phyloP scores from a whole-genome alignment of 2,329 filamentous ascomycete genomes.

The Clarireedia paspali region DNA sequence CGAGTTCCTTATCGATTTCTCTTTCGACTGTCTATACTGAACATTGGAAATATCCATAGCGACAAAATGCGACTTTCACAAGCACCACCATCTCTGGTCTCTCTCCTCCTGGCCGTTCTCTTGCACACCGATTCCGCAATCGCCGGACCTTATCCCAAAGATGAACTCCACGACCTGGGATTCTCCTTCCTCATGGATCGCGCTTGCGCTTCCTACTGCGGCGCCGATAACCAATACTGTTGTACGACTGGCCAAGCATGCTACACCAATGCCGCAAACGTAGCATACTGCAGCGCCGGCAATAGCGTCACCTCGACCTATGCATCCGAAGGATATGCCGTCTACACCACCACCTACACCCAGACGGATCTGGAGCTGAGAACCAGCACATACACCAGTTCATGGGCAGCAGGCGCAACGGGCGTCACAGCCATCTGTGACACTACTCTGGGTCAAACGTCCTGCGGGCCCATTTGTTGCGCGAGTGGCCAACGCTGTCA shows the following conservation, averaged over 20 bases:
- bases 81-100: constrained; percentile 25
- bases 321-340: constrained; percentile 21
- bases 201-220: constrained; percentile 45
- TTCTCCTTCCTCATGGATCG: constrained; percentile 44
- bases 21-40: neutral
- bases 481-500: constrained; percentile 61
- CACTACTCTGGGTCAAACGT: constrained; percentile 45
- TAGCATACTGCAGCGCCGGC: constrained; percentile 41
- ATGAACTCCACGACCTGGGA: constrained; percentile 39
- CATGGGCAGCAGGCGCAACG: constrained; percentile 11
- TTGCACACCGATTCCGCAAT: constrained; percentile 29
- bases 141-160: constrained; percentile 44
- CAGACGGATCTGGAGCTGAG: constrained; percentile 44
- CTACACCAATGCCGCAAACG: constrained; percentile 39
- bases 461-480: constrained; percentile 66
- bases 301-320: constrained; percentile 16
- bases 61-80: constrained; percentile 32
- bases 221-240: constrained; percentile 47
- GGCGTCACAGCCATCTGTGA: constrained; percentile 38
- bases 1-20: neutral
- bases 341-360: constrained; percentile 45
- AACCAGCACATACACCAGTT: constrained; percentile 39
- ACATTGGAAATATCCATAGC: neutral
- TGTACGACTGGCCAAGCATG: constrained; percentile 41
- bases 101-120: constrained; percentile 34